These are phyloP conservation scores for Ganoderma sinense DNA, from an alignment of 1,284 basidiomycete genomes.

Conservation along the genomic window DNA sequence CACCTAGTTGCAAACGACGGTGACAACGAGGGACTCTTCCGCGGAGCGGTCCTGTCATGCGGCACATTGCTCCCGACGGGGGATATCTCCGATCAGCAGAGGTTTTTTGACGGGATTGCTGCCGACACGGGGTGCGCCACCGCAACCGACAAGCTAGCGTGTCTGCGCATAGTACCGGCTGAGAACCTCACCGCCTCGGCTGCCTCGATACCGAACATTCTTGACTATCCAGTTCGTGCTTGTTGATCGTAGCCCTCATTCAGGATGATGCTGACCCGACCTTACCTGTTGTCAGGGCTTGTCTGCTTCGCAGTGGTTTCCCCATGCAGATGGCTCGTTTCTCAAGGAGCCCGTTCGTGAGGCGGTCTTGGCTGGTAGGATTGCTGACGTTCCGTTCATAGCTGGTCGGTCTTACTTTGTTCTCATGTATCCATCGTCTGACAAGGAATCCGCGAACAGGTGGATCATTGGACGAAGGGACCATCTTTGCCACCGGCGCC, in stretches of 20 bases:
- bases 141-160: background rate
- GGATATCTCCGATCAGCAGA: background rate
- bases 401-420: too few relatives aligned
- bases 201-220: background rate
- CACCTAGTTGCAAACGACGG: constrained; percentile 44
- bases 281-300: constrained; percentile 12
- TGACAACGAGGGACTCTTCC: constrained; percentile 34
- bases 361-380: constrained; percentile 32
- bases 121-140: background rate
- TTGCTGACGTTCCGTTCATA: constrained; percentile 14
- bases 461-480: constrained; percentile 41
- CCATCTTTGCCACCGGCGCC: constrained; percentile 34
- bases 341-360: constrained; percentile 37
- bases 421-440: too few relatives aligned
- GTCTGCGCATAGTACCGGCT: constrained; percentile 43
- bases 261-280: background rate
- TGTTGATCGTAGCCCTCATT: background rate
- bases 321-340: constrained; percentile 45
- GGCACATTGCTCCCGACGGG: background rate
- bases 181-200: constrained; percentile 33
- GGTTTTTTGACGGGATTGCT: background rate
- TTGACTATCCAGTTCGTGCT: constrained; percentile 1
- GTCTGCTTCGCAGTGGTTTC: constrained; percentile 38
- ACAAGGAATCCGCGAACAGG: background rate
- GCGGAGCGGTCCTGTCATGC: background rate